Evolutionary conservation across 2,329 filamentous ascomycete species (phyloP), one percentile per base, ranked within the genome.

Genomic region (Xylaria sp.): DNA sequence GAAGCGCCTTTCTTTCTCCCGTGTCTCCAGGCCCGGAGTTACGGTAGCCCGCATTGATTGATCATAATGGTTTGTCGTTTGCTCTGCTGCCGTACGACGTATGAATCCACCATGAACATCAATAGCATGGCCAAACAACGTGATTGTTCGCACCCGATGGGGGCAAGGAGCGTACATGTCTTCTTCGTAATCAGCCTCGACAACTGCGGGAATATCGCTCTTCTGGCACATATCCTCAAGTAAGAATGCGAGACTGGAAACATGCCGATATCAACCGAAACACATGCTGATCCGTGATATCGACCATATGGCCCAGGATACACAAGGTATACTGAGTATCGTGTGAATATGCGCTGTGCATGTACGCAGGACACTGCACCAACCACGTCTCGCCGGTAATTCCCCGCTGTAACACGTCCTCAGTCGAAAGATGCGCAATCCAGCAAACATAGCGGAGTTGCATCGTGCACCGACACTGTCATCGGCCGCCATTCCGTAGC

Each of bases 401-500:
- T 56, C 15, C 52, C 62, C 28, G 58, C 8, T 23, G 46, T 57
- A 46, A 13, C 44, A 44, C 50, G 46, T 52, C 51, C 50, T 20
- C 25, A 46, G 48, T 48, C 56, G 50, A 48, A 37, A 37, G 50
- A 56, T 44, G 41, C 44, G 20, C 56, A 23, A 54, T n/a, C 52
- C 39, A 34, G 41, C 57, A 64, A 48, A 41, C 51, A 23, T 28
- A 18, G 28, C 31, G 56, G 34, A 23, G 41, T 51, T 37, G 56
- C 55, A 70, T 69, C 58, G 54, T 67, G n/a, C 56, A 28, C 34
- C 39, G 15, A 60, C 39, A 37, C 63, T 64, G 64, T 61, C 67
- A 66, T 71, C 63, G 52, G 44, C 59, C 66, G 69, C 46, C 48
- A 59, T 69, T 59, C 68, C 58, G 50, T 55, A 51, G 61, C 65